Conservation (phyloP, 768 basidiomycete species). For the Symmetrospora coprosmae region DNA sequence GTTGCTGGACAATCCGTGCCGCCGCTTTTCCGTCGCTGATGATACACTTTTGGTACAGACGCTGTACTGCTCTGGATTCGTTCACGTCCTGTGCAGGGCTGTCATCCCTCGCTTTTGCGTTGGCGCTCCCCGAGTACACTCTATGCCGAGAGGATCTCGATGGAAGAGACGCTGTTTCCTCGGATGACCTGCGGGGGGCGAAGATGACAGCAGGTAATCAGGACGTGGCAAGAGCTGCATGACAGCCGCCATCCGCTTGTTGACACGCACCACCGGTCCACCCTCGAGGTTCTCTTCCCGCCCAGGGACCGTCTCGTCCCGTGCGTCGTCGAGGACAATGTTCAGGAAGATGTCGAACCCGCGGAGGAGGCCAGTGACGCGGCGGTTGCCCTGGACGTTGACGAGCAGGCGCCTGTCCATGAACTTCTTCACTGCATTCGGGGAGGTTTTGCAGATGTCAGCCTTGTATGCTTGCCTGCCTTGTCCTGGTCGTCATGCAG, state of each 20-base stretch:
- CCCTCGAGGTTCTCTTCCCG: slow-evolving; percentile 62
- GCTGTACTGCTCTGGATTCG: too few relatives aligned
- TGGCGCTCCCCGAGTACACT: too few relatives aligned
- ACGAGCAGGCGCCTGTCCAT: slow-evolving; percentile 98
- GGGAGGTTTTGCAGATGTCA: background rate
- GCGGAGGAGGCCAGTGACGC: slow-evolving; percentile 75
- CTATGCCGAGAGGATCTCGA: slow-evolving; percentile 48
- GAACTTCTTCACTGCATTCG: slow-evolving; percentile 46
- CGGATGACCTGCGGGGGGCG: slow-evolving; percentile 60
- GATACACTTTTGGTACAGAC: too few relatives aligned
- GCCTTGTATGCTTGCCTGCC: background rate
- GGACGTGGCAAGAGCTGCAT: background rate
- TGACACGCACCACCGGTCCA: slow-evolving; percentile 50
- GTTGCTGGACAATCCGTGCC: too few relatives aligned
- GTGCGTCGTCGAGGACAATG: slow-evolving; percentile 85
- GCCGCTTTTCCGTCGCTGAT: too few relatives aligned
- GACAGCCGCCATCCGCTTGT: background rate
- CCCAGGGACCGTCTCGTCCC: slow-evolving; percentile 77
- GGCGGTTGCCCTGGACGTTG: slow-evolving; percentile 57
- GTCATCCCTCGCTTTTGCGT: too few relatives aligned
- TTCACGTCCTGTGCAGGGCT: too few relatives aligned
- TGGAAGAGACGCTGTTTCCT: slow-evolving; percentile 88
- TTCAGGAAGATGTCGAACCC: slow-evolving; percentile 99
- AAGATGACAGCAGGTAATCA: background rate
- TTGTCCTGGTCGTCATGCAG: background rate